Base-by-base conservation (phyloP, 2,329 filamentous ascomycete species). In the Emericellopsis atlantica region DNA sequence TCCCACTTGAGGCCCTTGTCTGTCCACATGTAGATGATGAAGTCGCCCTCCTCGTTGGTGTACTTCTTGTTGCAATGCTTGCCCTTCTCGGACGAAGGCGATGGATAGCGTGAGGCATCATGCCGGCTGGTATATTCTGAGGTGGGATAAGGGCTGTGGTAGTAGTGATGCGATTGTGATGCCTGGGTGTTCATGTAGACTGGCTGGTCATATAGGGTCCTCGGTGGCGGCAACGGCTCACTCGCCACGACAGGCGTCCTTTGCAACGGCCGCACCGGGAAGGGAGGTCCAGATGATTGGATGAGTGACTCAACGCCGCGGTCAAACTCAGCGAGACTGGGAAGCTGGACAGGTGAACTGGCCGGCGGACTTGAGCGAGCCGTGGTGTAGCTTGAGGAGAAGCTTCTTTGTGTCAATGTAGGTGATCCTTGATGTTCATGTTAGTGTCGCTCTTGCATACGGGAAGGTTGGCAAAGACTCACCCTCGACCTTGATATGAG, bases 51-150 rank as follows among this genome's bases (percentile, higher is more conserved):
- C 44, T 66, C 62, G 1, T 56, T 58, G 0, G 61, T 64, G 49
- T 66, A 66, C 48, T 66, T 65, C 39, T 64, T 59, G 49, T 66
- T 66, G 46, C 63, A 63, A 45, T 64, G 60, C 21, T 59, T 51
- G 37, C 56, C 58, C 45, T 64, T 58, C 11, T 51, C 51, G 26
- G 26, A 29, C 3, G 26, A 29, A 29, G 26, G 26, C 26, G 26
- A 29, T 12, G 26, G 26, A 12, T 29, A 29, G 26, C 26, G 26
- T 29, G 26, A 9, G 26, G 8, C 9, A 12, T 29, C 26, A 29
- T 29, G 26, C 8, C 12, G 26, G 26, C 26, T 29, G 26, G 26
- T 12, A 29, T 29, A 29, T 21, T 5, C 18, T 21, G 18, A 21
- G 18, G 18, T 21, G 18, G 18, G 18, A 5, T 21, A 21, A 9